Base-by-base conservation (phyloP, 2,329 filamentous ascomycete genomes). In the Hymenoscyphus fructigenus region DNA sequence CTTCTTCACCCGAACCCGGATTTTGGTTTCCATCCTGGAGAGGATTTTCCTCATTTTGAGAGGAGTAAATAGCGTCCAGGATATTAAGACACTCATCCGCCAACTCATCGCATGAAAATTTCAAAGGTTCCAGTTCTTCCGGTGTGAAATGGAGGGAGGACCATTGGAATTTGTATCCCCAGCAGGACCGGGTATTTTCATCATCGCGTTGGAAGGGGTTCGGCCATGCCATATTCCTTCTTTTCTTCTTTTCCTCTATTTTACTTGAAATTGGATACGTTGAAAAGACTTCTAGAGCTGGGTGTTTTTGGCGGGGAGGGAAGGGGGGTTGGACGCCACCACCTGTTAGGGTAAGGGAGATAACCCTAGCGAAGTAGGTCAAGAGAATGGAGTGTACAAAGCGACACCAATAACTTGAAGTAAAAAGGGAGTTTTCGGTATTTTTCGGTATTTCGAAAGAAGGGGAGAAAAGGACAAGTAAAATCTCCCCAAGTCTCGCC, bases 151-250 rank as follows among this genome's bases (percentile, higher is more conserved):
- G 91, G 3, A 87, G 76, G 5, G 83, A 75, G 0, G 89, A 91
- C 82, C 89, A 88, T 70, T 88, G 83, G 74, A 93, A 93, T 6
- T 81, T 83, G 72, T 91, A 85, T 23, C 85, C 88, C 86, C 88
- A 92, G 68, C 61, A 59, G 12, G 59, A 9, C 10, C 59, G 20
- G 1, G 63, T 58, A 28, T 65, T 61, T 23, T 61, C 63, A n/a
- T 65, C 63, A 44, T 50, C 29, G 5, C n/a, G 41, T 6, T 28
- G 36, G 3, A 61, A 61, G 23, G 62, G 59, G 28, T 62, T 59
- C 34, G 57, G 60, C 64, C 60, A 60, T 57, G 57, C 53, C 56
- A 56, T 59, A 3, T n/a, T 44, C 41, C 17, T 44, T 15, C n/a
- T 44, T 44, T 0, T n/a, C 17, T 44, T 44, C 41, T 6, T 17